phyloP scores from a whole-genome alignment of 768 basidiomycete species.

The Suillus weaverae region DNA sequence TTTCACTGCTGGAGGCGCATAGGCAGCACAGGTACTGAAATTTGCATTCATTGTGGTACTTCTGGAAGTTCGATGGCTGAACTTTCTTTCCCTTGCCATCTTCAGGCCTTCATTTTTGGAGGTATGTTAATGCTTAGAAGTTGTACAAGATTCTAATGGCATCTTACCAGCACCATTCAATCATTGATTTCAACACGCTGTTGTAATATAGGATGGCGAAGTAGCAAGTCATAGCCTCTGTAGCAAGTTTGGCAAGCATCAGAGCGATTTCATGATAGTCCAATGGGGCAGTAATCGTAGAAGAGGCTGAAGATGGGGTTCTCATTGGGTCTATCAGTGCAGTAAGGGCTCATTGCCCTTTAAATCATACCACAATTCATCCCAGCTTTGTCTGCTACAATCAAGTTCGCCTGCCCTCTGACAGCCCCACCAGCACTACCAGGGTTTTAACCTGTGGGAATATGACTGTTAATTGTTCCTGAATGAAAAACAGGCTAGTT shows the following conservation, averaged over 20 bases:
- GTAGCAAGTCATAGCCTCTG: background rate
- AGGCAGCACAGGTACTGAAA: slow-evolving; percentile 1
- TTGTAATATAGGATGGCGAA: background rate
- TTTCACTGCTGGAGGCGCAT: background rate
- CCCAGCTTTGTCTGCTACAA: background rate
- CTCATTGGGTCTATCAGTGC: background rate
- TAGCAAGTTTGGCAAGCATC: background rate
- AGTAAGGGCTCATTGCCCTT: background rate
- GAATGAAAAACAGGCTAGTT: background rate
- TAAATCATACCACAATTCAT: background rate
- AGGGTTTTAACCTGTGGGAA: background rate
- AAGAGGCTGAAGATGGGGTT: background rate
- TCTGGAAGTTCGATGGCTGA: background rate
- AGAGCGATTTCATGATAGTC: background rate
- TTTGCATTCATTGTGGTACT: background rate
- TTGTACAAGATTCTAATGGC: background rate
- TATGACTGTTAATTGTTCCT: background rate
- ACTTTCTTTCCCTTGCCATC: background rate
- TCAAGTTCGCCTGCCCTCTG: background rate
- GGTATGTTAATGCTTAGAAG: background rate
- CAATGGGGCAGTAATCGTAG: background rate
- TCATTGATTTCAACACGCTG: background rate
- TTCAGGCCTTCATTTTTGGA: background rate
- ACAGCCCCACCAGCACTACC: background rate
- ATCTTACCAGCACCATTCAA: background rate